These are phyloP conservation scores for Neostapfia colusana DNA, from an alignment of 176 grass and related monocot species.

Conservation along the genomic window DNA sequence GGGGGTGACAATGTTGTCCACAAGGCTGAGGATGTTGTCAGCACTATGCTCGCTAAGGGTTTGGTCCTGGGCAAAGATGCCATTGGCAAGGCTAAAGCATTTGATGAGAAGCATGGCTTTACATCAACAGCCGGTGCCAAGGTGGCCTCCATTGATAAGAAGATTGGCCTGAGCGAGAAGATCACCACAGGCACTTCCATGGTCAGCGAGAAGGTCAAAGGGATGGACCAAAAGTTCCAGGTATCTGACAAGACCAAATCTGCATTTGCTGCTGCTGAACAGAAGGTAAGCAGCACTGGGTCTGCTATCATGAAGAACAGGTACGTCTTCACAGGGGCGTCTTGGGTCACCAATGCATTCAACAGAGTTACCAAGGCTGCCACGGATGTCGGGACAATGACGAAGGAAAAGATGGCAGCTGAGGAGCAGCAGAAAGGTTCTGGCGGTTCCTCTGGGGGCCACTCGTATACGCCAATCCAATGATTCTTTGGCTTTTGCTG, in stretches of 20 bases:
- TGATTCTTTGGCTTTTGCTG: constrained; percentile 3
- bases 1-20: constrained; percentile 54
- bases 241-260: constrained; percentile 80
- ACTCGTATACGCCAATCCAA: constrained; percentile 45
- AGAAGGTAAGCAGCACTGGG: constrained; percentile 71
- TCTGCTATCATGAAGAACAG: constrained; percentile 89
- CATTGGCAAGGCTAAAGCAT: constrained; percentile 62
- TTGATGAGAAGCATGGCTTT: constrained; percentile 74
- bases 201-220: constrained; percentile 76
- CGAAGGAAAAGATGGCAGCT: constrained; percentile 77
- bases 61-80: constrained; percentile 80
- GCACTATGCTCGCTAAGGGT: constrained; percentile 87
- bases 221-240: constrained; percentile 84
- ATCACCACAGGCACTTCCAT: constrained; percentile 61
- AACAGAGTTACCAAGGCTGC: constrained; percentile 67
- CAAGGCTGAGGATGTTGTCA: constrained; percentile 91
- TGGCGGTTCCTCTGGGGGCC: constrained; percentile 36
- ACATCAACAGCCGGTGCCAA: constrained; percentile 78
- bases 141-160: constrained; percentile 72
- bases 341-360: constrained; percentile 68
- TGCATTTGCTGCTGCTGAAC: constrained; percentile 59
- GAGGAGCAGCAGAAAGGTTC: constrained; percentile 62
- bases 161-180: constrained; percentile 84
- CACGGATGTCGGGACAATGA: constrained; percentile 68
- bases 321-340: constrained; percentile 69